phyloP scores from a whole-genome alignment of 164 flowering plant genomes.

The Liquidambar formosana region DNA sequence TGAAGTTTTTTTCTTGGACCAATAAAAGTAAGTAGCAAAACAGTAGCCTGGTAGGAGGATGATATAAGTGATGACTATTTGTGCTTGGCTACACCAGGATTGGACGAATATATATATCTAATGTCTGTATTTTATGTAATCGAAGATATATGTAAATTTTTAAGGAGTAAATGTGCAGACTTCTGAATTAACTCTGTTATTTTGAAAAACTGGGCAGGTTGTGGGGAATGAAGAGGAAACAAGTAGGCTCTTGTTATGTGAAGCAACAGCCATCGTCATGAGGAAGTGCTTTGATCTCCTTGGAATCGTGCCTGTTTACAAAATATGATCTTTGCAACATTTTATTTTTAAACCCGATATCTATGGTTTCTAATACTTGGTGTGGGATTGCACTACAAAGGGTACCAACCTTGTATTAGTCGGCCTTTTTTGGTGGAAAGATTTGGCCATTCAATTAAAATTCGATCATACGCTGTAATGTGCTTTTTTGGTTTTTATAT shows the following conservation, averaged over 20 bases:
- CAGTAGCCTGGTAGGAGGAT: too few species aligned
- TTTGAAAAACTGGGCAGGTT: slow-evolving; percentile 48
- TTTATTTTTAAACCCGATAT: background rate
- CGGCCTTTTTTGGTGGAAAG: background rate
- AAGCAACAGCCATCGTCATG: slow-evolving; percentile 92
- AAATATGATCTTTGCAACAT: slow-evolving; percentile 38
- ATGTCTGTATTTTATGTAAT: too few species aligned
- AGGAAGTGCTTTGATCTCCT: slow-evolving; percentile 81
- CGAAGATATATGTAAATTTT: background rate
- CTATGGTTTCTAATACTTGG: background rate
- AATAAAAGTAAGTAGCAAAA: too few species aligned
- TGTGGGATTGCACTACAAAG: background rate
- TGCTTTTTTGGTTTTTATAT: too few species aligned
- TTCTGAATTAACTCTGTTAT: background rate
- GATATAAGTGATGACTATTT: too few species aligned
- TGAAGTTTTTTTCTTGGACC: too few species aligned
- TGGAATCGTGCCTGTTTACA: slow-evolving; percentile 82
- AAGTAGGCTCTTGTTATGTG: slow-evolving; percentile 81
- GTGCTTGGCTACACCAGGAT: too few species aligned
- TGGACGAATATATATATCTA: too few species aligned
- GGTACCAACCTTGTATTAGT: background rate
- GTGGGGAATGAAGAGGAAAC: slow-evolving; percentile 81
- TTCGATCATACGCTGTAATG: too few species aligned
- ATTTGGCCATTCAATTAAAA: too few species aligned
- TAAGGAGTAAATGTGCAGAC: background rate